A percentile compares a stretch with the other conserved stretches of the same genome.
These are phyloP conservation scores for Agaricus bisporus DNA, from an alignment of 768 basidiomycete genomes.

Conservation along the genomic window DNA sequence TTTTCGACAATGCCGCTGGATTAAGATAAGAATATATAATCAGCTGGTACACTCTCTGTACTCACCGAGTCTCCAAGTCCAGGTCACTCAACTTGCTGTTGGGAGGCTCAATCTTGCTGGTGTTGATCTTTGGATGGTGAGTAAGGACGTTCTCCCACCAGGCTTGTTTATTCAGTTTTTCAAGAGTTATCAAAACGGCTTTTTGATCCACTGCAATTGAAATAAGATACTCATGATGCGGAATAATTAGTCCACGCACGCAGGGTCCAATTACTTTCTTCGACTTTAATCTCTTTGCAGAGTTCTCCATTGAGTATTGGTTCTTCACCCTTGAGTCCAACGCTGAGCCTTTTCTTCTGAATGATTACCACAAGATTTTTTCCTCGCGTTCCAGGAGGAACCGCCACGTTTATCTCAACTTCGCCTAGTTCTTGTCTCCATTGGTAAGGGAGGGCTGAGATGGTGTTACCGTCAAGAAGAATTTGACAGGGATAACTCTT, in stretches of 20 bases:
- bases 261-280: constrained; percentile 96
- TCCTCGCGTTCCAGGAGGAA: constrained; percentile 83
- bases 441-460: constrained; percentile 75
- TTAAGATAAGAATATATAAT: neutral
- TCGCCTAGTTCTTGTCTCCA: constrained; percentile 92
- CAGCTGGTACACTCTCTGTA: neutral
- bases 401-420: constrained; percentile 75
- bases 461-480: constrained; percentile 14
- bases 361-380: constrained; percentile 70
- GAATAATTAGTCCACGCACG: constrained; percentile 40
- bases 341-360: constrained; percentile 75
- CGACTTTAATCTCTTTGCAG: constrained; percentile 90
- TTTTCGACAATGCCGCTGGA: constrained; percentile 96
- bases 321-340: constrained; percentile 82
- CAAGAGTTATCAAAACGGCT: constrained; percentile 67
- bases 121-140: constrained; percentile 95
- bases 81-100: constrained; percentile 96
- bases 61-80: constrained; percentile 87
- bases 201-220: constrained; percentile 65
- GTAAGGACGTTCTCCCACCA: constrained; percentile 99
- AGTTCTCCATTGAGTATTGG: constrained; percentile 86
- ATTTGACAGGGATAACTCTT: constrained; percentile 13
- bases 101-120: constrained; percentile 89
- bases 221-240: neutral
- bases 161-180: constrained; percentile 80